These are phyloP conservation scores for Penicillium paxilli DNA, from an alignment of 495 filamentous ascomycete genomes.

Conservation along the genomic window DNA sequence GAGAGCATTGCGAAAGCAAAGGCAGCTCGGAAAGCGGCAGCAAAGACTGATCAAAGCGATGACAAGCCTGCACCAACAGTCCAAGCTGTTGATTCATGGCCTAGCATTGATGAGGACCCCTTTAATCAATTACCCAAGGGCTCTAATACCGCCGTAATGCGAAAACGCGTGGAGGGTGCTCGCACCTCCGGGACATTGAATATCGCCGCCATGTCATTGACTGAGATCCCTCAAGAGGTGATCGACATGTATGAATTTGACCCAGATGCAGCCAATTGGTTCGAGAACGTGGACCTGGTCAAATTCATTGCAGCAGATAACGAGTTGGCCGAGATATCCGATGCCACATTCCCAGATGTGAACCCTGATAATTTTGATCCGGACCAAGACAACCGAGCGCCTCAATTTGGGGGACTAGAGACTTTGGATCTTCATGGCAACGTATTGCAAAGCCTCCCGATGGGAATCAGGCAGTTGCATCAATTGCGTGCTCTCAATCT, in stretches of 20 bases:
- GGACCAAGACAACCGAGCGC: constrained; percentile 64
- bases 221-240: constrained; percentile 78
- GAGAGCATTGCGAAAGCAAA: constrained; percentile 95
- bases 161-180: constrained; percentile 73
- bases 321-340: constrained; percentile 72
- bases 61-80: constrained; percentile 12
- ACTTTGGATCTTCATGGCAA: constrained; percentile 87
- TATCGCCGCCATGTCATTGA: constrained; percentile 81
- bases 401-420: constrained; percentile 83
- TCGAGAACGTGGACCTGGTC: constrained; percentile 89
- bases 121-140: constrained; percentile 66
- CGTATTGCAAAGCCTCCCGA: constrained; percentile 65
- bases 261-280: constrained; percentile 70
- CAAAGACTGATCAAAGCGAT: constrained; percentile 32
- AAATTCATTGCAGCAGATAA: constrained; percentile 91
- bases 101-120: constrained; percentile 59
- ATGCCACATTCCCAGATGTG: constrained; percentile 74
- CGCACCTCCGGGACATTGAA: constrained; percentile 83
- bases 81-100: constrained; percentile 32
- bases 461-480: constrained; percentile 71
- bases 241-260: constrained; percentile 84
- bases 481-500: constrained; percentile 79
- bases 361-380: constrained; percentile 54
- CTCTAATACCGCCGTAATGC: constrained; percentile 62
- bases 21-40: constrained; percentile 69